Evolutionary conservation across 2,329 filamentous ascomycete species (phyloP), one percentile per base, ranked within the genome.

Genomic region (Rhinocladiella mackenziei): DNA sequence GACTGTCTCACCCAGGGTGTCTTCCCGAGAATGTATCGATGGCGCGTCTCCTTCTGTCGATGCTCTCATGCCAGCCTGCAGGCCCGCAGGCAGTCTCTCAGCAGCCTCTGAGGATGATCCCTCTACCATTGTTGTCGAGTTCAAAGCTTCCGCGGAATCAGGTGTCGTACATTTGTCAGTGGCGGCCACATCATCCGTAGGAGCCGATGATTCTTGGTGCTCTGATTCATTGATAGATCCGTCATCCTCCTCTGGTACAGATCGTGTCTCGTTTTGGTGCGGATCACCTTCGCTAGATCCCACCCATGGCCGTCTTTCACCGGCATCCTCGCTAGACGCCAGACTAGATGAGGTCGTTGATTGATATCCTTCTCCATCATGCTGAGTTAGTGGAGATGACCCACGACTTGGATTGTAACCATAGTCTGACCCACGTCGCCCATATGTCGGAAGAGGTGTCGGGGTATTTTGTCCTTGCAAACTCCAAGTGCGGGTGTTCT

Each of bases 371-470:
- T 44, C 45, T 11, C 20, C 22, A 14, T 39, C 50, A 11, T 23
- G 29, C 10, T 28, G 39, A n/a, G 46, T 32, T 8, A 33, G 45
- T 11, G 45, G 47, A 22, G 51, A 51, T 19, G 48, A 45, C 17
- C 38, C 33, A 33, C 41, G 51, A 39, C 42, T 48, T 11, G 39
- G 19, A 17, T 26, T 39, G 26, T 37, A 54, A 2, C 51, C 51
- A 45, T 54, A 54, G 22, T 54, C 51, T 29, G 51, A 54, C 3
- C 51, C 48, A 18, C 51, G 51, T 11, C 51, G 44, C 13, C 48
- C 51, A 36, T 51, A 51, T 8, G 38, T 28, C 14, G 45, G 44
- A 23, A 49, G 20, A n/a, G 51, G 45, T n/a, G 29, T 49, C 15
- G 34, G 26, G 11, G 34, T 34, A 25, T 32, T 32, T 22, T 41